These are phyloP conservation scores for Diaporthe amygdali DNA, from an alignment of 2,329 filamentous ascomycete genomes.

Conservation along the genomic window DNA sequence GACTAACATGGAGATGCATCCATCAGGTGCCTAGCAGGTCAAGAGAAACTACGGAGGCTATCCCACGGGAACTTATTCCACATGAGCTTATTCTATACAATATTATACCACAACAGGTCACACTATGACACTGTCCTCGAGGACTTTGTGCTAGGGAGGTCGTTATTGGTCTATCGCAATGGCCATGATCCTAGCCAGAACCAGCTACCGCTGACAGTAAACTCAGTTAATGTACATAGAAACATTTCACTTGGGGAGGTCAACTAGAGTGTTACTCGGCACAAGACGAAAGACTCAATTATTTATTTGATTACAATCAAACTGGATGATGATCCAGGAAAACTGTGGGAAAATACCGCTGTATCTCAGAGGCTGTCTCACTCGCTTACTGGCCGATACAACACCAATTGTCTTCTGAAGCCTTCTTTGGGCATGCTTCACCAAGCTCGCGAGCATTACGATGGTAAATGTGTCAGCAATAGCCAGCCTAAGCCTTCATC, in stretches of 20 bases:
- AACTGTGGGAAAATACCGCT: background rate
- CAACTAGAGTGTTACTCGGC: background rate
- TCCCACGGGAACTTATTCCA: no score
- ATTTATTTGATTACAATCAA: background rate
- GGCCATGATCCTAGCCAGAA: slow-evolving; percentile 1
- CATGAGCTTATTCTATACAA: no score
- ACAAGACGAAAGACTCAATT: background rate
- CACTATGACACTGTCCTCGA: no score
- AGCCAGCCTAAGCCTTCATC: slow-evolving; percentile 23
- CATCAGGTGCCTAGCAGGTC: no score
- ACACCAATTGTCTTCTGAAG: background rate
- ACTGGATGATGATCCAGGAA: background rate
- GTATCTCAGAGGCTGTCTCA: background rate
- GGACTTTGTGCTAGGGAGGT: no score
- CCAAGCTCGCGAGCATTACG: background rate
- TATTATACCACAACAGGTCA: no score
- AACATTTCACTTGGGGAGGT: background rate
- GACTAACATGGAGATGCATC: no score
- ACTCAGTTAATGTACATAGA: background rate
- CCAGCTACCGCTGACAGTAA: background rate
- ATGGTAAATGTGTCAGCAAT: slow-evolving; percentile 22
- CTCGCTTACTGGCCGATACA: background rate
- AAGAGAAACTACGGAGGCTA: no score
- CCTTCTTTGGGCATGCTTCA: background rate
- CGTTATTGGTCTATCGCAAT: background rate